Percentiles rank a stretch among this genome's conserved stretches.
phyloP scores from a whole-genome alignment of 2,329 filamentous ascomycete species.

The Ophiognomonia clavigignenti-juglandacearum region DNA sequence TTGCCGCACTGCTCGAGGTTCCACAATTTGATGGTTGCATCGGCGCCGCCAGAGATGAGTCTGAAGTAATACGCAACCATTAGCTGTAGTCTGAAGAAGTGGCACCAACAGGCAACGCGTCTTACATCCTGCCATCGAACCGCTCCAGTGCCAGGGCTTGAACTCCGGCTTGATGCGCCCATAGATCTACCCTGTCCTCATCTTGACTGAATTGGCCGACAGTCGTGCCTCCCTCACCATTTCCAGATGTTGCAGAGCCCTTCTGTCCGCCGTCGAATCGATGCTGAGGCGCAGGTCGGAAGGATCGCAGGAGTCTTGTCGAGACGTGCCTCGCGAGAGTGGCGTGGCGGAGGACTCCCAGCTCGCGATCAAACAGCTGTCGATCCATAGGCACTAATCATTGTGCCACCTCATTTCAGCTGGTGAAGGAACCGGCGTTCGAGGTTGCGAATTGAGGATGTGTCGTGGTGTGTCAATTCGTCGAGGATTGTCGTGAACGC shows the following conservation, averaged over 20 bases:
- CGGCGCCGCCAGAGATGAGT: constrained; percentile 78
- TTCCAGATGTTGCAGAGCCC: constrained; percentile 23
- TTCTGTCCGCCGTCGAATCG: constrained; percentile 63
- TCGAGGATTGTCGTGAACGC: too few relatives aligned
- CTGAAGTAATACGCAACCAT: constrained; percentile 34
- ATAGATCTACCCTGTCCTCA: constrained; percentile 34
- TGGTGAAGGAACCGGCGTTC: not conserved
- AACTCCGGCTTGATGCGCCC: constrained; percentile 74
- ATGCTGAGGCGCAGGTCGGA: constrained; percentile 62
- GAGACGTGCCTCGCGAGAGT: constrained; percentile 62
- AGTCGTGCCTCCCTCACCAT: constrained; percentile 19
- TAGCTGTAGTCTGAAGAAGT: not conserved
- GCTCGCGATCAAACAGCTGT: constrained; percentile 70
- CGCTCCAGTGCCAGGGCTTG: constrained; percentile 76
- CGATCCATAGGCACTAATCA: constrained; percentile 55
- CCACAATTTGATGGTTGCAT: constrained; percentile 82
- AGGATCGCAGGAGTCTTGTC: constrained; percentile 61
- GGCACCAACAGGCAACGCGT: constrained; percentile 16
- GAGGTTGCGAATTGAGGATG: not conserved
- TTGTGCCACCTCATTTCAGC: not conserved
- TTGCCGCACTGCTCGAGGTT: constrained; percentile 63
- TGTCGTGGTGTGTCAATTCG: too few relatives aligned
- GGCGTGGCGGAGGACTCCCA: constrained; percentile 60
- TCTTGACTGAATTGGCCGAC: constrained; percentile 21
- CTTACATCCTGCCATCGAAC: constrained; percentile 72